These are phyloP conservation scores for Cercis canadensis DNA, from an alignment of 306 rosid genomes.

Conservation along the genomic window DNA sequence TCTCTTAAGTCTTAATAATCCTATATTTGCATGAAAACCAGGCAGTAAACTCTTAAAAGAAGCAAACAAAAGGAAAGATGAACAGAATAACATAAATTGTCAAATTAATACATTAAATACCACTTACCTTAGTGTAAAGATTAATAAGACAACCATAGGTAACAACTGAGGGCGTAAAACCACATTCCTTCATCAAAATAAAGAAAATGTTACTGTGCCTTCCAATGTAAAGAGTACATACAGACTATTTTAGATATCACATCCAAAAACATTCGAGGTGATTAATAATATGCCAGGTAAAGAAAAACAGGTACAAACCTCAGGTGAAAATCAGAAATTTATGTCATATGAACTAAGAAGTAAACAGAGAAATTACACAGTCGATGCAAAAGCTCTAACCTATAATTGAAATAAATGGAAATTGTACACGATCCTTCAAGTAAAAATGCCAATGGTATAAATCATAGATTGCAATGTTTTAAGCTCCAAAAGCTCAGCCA, in stretches of 20 bases:
- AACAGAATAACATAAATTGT: slow-evolving; percentile 1
- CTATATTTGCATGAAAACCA: slow-evolving; percentile 22
- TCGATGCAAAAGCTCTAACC: slow-evolving; percentile 2
- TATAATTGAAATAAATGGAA: not conserved
- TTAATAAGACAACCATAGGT: slow-evolving; percentile 94
- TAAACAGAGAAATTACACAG: slow-evolving; percentile 17
- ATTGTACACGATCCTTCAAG: slow-evolving; percentile 6
- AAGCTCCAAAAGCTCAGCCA: not conserved
- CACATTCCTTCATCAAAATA: slow-evolving; percentile 74
- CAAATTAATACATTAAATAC: slow-evolving; percentile 27
- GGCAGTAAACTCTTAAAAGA: not conserved
- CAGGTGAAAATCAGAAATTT: slow-evolving; percentile 1
- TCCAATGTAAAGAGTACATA: slow-evolving; percentile 20
- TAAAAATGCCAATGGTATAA: not conserved
- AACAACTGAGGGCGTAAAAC: slow-evolving; percentile 88
- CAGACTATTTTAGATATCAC: slow-evolving; percentile 3
- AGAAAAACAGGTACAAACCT: slow-evolving; percentile 8
- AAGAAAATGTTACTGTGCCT: slow-evolving; percentile 22
- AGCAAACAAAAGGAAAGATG: not conserved
- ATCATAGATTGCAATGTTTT: not conserved
- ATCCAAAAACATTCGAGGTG: slow-evolving; percentile 20
- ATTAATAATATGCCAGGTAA: slow-evolving; percentile 27
- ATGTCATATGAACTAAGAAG: slow-evolving; percentile 9
- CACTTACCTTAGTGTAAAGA: slow-evolving; percentile 80
- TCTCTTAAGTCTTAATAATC: too few relatives aligned